phyloP scores from a whole-genome alignment of 139 green algal genomes.

The Haematococcus sp. region DNA sequence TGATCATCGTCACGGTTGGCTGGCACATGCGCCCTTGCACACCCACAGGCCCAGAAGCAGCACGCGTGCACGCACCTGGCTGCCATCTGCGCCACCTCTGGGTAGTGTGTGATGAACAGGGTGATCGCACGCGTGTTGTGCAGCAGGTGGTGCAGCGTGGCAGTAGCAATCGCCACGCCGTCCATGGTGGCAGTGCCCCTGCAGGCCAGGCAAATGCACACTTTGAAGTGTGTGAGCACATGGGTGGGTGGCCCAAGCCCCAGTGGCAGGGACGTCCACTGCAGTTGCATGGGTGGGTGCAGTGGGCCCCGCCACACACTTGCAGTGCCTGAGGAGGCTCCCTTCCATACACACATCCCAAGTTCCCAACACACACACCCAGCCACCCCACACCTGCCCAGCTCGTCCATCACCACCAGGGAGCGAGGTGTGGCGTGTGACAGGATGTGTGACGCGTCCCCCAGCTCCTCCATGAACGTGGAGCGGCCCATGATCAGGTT shows the following conservation, averaged over 20 bases:
- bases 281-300: too few relatives aligned
- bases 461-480: slow-evolving; percentile 83
- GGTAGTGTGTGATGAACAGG: slow-evolving; percentile 95
- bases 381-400: slow-evolving; percentile 67
- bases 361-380: too few relatives aligned
- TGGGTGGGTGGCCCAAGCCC: too few relatives aligned
- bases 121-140: slow-evolving; percentile 34
- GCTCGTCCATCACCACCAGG: slow-evolving; percentile 72
- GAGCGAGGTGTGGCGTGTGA: slow-evolving; percentile 44
- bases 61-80: background rate
- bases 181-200: slow-evolving; percentile 41
- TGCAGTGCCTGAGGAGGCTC: too few relatives aligned
- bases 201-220: slow-evolving; percentile 5
- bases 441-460: slow-evolving; percentile 75
- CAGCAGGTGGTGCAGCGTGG: slow-evolving; percentile 60
- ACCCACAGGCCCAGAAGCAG: too few relatives aligned
- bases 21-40: too few relatives aligned
- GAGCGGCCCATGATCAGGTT: too few relatives aligned
- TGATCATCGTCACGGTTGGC: too few relatives aligned
- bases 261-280: too few relatives aligned
- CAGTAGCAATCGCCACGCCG: slow-evolving; percentile 67
- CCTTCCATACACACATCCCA: too few relatives aligned
- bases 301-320: too few relatives aligned
- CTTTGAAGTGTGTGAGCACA: too few relatives aligned
- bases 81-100: slow-evolving; percentile 55